Percentiles rank a stretch among this genome's conserved stretches.
These are phyloP conservation scores for Backusella macrospora DNA, from an alignment of 192 early-diverging fungal species.

Conservation along the genomic window DNA sequence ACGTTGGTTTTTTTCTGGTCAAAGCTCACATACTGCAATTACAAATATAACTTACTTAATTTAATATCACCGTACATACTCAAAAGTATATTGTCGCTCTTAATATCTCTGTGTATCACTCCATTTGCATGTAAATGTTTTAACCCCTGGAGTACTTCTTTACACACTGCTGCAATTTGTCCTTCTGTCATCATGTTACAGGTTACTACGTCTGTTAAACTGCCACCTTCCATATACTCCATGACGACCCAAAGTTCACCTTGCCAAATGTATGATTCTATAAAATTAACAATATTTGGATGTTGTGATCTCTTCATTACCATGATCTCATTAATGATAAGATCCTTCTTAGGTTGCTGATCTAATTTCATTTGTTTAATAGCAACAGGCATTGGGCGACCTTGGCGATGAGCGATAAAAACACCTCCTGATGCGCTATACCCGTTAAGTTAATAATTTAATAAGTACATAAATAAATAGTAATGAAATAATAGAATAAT, in stretches of 20 bases:
- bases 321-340: constrained; percentile 93
- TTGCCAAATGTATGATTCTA: constrained; percentile 78
- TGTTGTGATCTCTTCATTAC: constrained; percentile 85
- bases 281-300: constrained; percentile 87
- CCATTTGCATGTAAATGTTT: constrained; percentile 74
- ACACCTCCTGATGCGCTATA: constrained; percentile 89
- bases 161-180: constrained; percentile 85
- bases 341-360: constrained; percentile 94
- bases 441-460: not conserved
- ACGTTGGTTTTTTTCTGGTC: not conserved
- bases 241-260: constrained; percentile 93
- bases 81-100: constrained; percentile 83
- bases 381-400: constrained; percentile 65
- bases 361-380: constrained; percentile 98
- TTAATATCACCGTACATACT: constrained; percentile 73
- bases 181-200: constrained; percentile 80
- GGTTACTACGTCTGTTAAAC: constrained; percentile 82
- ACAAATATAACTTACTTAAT: constrained; percentile 48
- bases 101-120: constrained; percentile 90
- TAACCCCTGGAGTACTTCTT: constrained; percentile 75
- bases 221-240: constrained; percentile 94
- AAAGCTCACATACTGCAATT: not conserved
- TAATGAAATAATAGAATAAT: too few relatives aligned
- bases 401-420: constrained; percentile 74
- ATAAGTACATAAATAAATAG: too few relatives aligned